phyloP scores from a whole-genome alignment of 495 filamentous ascomycete genomes.

The Aspergillus hancockii region DNA sequence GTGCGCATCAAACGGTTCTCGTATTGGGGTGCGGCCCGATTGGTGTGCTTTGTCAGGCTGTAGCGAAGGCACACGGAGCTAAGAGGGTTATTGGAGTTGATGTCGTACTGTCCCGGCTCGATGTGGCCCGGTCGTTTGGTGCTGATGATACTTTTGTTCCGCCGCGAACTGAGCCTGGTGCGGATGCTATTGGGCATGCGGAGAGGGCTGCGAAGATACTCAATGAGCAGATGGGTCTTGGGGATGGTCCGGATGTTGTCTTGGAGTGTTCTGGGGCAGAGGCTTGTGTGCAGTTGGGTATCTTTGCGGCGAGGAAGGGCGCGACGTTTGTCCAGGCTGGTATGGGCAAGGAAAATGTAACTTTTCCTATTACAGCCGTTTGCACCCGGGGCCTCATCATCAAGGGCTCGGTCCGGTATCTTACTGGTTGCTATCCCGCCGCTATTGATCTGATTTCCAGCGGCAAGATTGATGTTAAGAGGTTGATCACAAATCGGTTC shows the following conservation, averaged over 20 bases:
- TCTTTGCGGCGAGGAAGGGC: slow-evolving; percentile 66
- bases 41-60: slow-evolving; percentile 73
- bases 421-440: slow-evolving; percentile 70
- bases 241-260: slow-evolving; percentile 64
- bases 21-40: slow-evolving; percentile 83
- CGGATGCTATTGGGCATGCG: slow-evolving; percentile 23
- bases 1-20: slow-evolving; percentile 67
- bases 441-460: slow-evolving; percentile 68
- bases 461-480: slow-evolving; percentile 68
- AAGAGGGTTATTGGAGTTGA: slow-evolving; percentile 71
- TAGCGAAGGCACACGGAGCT: slow-evolving; percentile 71
- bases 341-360: slow-evolving; percentile 75
- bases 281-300: slow-evolving; percentile 66
- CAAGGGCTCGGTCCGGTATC: slow-evolving; percentile 78
- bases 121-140: no score
- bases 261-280: slow-evolving; percentile 81
- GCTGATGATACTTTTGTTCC: slow-evolving; percentile 64
- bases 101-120: slow-evolving; percentile 66
- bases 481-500: slow-evolving; percentile 66
- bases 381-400: slow-evolving; percentile 76
- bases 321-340: slow-evolving; percentile 83
- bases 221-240: slow-evolving; percentile 46
- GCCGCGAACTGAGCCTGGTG: slow-evolving; percentile 5
- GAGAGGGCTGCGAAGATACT: slow-evolving; percentile 62
- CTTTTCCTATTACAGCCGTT: slow-evolving; percentile 75